Base-by-base conservation (phyloP, 805 yeast genomes). In the Saturnispora sanitii region DNA sequence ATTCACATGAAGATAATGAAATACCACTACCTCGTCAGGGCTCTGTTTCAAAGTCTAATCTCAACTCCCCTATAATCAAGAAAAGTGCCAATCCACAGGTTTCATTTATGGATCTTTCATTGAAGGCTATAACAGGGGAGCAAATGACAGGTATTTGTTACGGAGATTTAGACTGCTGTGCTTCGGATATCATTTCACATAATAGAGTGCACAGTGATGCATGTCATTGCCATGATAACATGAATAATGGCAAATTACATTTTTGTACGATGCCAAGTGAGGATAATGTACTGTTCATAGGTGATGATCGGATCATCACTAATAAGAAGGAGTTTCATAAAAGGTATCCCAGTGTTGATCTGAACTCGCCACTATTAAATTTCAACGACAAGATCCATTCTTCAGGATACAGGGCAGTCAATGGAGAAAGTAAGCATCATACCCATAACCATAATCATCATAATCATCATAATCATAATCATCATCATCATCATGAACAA, bases 281-380 rank as follows among this genome's bases (percentile, higher is more conserved):
- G n/a, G 67, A 62, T 33, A 60, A 61, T 42, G 35, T 55, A 13
- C 27, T 62, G 25, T 61, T 59, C 36, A 54, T 62, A 41, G 45
- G 54, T 33, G 49, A 50, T 19, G 51, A 49, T 17, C 51, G 48
- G 29, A 45, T 60, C 30, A 47, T 57, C 13, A 50, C 54, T 4
- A 49, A 51, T 6, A 49, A 48, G 29, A 37, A 53, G 4, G 56
- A 56, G 37, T 49, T 56, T 15, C 44, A 53, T 35, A 22, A 35
- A 8, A 49, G 52, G 35, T 58, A 47, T 35, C 65, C 64, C 6
- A 57, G 56, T 25, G 33, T 60, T 29, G 55, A 56, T 38, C 48
- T 61, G 3, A 48, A 48, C 15, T 62, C 66, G 5, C 66, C 65
- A 5, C 43, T 62, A 23, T 33, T 60, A 4, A 48, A 49, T 17